Evolutionary conservation across 805 yeast species (phyloP).

Genomic region (Wickerhamiella hasegawae): DNA sequence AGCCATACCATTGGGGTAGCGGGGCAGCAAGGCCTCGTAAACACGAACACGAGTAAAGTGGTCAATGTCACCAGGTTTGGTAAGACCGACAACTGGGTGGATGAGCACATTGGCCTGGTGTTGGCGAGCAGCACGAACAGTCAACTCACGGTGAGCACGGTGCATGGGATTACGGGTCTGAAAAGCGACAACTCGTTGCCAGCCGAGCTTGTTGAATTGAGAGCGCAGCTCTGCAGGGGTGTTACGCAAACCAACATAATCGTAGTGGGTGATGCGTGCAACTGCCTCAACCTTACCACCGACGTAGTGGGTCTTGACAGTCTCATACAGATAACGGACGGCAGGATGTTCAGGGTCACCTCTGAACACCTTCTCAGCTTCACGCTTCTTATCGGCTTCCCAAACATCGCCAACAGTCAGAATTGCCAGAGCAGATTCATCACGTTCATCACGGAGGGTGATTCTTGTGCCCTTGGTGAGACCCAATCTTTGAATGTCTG

Average conservation of each 20-base stretch:
- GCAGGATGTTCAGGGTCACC: conserved; percentile 98
- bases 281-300: conserved; percentile 85
- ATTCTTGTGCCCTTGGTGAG: conserved; percentile 44
- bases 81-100: conserved; percentile 93
- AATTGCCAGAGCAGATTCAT: conserved; percentile 64
- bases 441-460: conserved; percentile 66
- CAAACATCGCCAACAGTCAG: conserved; percentile 66
- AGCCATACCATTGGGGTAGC: conserved; percentile 91
- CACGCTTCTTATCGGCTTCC: conserved; percentile 61
- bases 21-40: conserved; percentile 78
- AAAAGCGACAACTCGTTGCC: conserved; percentile 89
- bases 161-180: conserved; percentile 99
- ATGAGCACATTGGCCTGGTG: conserved; percentile 75
- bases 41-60: conserved; percentile 96
- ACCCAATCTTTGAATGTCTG: conserved; percentile 27
- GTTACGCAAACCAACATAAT: conserved; percentile 71
- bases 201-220: conserved; percentile 65
- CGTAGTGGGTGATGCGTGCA: conserved; percentile 74
- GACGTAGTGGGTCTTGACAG: conserved; percentile 68
- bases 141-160: conserved; percentile 91
- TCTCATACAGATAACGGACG: conserved; percentile 48
- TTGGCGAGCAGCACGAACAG: conserved; percentile 92
- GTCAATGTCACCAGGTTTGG: conserved; percentile 96
- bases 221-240: conserved; percentile 82
- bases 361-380: conserved; percentile 78